phyloP scores from a whole-genome alignment of 2,329 filamentous ascomycete genomes.

The Camillea tinctor region DNA sequence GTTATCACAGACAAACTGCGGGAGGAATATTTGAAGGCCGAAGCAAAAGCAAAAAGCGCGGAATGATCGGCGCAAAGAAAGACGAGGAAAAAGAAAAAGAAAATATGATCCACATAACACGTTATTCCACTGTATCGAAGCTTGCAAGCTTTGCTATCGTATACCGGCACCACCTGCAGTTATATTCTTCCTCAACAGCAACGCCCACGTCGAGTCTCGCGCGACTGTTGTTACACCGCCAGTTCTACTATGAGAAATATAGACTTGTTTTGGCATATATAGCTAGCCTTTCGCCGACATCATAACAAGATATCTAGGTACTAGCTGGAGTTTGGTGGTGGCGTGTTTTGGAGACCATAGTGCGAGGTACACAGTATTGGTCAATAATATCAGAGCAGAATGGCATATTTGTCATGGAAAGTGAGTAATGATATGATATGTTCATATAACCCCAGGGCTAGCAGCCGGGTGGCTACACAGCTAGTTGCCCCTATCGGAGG shows the following conservation, averaged over 20 bases:
- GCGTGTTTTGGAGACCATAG: too few species aligned
- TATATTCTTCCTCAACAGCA: too few species aligned
- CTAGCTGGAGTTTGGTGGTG: too few species aligned
- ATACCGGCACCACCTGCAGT: too few species aligned
- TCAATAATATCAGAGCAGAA: neutral
- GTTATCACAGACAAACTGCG: neutral
- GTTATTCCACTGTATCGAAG: neutral
- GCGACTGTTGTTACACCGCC: too few species aligned
- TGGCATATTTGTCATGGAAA: neutral
- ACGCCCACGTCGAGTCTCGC: too few species aligned
- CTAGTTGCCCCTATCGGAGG: neutral
- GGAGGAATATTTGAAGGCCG: neutral
- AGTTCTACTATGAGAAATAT: too few species aligned
- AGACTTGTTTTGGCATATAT: too few species aligned
- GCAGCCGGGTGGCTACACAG: neutral
- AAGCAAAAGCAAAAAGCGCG: neutral
- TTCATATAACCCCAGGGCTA: neutral
- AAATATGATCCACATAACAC: neutral
- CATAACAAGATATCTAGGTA: too few species aligned
- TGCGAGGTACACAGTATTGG: too few species aligned
- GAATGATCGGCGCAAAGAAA: neutral
- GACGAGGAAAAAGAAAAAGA: neutral
- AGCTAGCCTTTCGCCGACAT: too few species aligned
- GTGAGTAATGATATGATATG: neutral
- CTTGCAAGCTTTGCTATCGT: neutral